Evolutionary conservation across 129 eudicot genomes (phyloP), one percentile per base, ranked within the genome.

Genomic region (Calendula officinalis): DNA sequence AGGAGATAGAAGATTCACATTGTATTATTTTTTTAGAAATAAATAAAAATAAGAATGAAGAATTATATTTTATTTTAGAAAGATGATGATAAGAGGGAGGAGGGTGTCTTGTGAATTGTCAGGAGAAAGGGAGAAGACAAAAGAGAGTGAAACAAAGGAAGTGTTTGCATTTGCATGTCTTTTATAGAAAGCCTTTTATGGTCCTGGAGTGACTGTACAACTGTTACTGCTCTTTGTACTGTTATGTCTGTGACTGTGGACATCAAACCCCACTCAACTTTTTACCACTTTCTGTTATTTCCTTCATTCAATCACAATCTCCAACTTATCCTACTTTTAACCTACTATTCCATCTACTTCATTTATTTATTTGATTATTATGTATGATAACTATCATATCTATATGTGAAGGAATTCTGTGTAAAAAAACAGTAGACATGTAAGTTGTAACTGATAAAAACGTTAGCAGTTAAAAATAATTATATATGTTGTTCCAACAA

Each of bases 121-220:
- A 74, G 78, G 22, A 56, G 32, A 51, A 73, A 49, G 65, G 66
- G 72, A 65, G 78, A 73, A 73, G 78, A 73, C 78, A 73, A 74
- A 74, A 56, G 68, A 66, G 78, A 66, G 73, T 74, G 78, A 74
- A 74, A 74, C 78, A 74, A 74, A 74, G 72, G 78, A 74, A 62
- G 73, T 67, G 78, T 74, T 66, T 50, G 78, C 73, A 74, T 57
- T 74, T 74, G 78, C 78, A 74, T 74, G 78, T 74, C 78, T 74
- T 73, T 73, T 74, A 65, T 74, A 27, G 78, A 48, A 74, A 66
- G 47, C 67, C 4, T 66, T 56, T 60, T 48, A 56, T 65, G 61
- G 67, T 40, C 56, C 67, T 74, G 77, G 41, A 59, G 30, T 22
- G 30, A 44, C 68, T 54, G 66, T 73, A 70, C 75, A 49, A 70